A percentile compares a stretch with the other conserved stretches of the same genome.
These are phyloP conservation scores for Fraxinus paxiana DNA, from an alignment of 305 asterid species.

Conservation along the genomic window DNA sequence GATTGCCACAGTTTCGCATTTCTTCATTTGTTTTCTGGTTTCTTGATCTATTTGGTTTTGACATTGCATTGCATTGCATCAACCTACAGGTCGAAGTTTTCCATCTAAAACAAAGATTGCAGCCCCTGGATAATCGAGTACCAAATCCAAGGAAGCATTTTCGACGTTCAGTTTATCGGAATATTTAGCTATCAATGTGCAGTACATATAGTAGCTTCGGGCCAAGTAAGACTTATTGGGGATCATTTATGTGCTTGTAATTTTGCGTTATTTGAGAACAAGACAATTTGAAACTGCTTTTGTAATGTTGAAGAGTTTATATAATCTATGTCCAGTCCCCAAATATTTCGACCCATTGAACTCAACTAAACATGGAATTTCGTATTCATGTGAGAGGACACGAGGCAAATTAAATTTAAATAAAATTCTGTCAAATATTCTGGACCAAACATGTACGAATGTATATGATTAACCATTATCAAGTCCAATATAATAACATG, in stretches of 20 bases:
- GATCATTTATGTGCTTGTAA: background rate
- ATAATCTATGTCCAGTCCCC: background rate
- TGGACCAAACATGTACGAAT: background rate
- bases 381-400: background rate
- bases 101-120: slow-evolving; percentile 86
- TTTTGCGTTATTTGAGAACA: background rate
- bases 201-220: background rate
- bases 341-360: background rate
- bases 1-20: background rate
- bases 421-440: background rate
- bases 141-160: slow-evolving; percentile 90
- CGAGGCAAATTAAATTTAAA: background rate
- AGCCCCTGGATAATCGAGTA: slow-evolving; percentile 72
- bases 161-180: slow-evolving; percentile 33
- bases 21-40: background rate
- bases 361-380: background rate
- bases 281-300: background rate
- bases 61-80: slow-evolving; percentile 4
- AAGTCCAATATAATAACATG: too few relatives aligned
- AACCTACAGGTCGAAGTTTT: slow-evolving; percentile 74
- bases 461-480: too few relatives aligned
- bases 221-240: background rate
- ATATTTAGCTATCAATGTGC: background rate
- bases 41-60: background rate
- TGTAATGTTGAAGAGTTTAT: background rate